Percentiles rank a stretch among this genome's conserved stretches.
phyloP scores from a whole-genome alignment of 176 grass and related monocot genomes.

The Saccharum officinarum region DNA sequence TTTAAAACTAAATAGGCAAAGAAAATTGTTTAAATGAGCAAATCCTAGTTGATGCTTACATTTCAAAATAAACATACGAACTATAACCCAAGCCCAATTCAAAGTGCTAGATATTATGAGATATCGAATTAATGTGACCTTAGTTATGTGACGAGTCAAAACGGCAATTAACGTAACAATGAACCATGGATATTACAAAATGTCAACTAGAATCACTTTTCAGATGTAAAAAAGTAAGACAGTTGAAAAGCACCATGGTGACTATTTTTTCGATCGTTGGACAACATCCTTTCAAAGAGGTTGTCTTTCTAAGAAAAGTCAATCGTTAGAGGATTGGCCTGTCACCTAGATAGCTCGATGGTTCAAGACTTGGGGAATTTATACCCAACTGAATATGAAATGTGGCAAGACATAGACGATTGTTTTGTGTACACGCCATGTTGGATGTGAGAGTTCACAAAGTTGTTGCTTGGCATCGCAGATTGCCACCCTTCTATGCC shows the following conservation, averaged over 20 bases:
- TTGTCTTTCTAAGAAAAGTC: neutral
- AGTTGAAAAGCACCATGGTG: neutral
- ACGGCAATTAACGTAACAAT: no score
- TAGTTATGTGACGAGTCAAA: neutral
- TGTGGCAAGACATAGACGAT: neutral
- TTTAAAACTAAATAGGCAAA: no score
- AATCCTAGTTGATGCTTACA: no score
- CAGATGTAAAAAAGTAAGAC: neutral
- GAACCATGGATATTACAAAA: neutral
- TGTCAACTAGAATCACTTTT: neutral
- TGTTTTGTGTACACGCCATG: neutral
- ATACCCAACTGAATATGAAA: neutral
- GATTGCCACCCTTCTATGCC: no score
- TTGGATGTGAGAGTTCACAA: neutral
- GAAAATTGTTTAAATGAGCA: no score
- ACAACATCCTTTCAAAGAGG: neutral
- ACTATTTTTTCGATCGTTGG: neutral
- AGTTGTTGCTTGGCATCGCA: neutral
- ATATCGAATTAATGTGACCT: no score
- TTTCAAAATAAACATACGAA: no score
- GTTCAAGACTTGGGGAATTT: neutral
- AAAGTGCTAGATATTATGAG: no score
- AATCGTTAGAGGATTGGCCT: neutral
- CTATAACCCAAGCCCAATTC: no score
- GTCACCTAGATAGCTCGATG: neutral